Conservation (phyloP, 129 eudicot species). For the Flaveria brownii region DNA sequence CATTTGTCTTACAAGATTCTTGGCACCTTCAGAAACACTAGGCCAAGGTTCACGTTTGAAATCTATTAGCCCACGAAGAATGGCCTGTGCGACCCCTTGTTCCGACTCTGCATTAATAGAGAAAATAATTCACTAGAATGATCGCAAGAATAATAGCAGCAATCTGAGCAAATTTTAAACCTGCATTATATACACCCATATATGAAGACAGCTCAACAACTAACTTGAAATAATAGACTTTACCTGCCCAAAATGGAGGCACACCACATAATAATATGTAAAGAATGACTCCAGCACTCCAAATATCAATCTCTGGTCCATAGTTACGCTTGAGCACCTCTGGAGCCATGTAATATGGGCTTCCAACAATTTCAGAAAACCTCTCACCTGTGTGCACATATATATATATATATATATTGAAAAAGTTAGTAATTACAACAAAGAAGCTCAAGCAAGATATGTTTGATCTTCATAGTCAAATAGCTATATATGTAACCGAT, state of each 20-base stretch:
- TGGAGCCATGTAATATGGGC: conserved; percentile 89
- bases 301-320: conserved; percentile 85
- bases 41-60: conserved; percentile 92
- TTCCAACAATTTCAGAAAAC: conserved; percentile 88
- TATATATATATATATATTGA: neutral
- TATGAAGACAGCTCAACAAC: neutral
- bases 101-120: conserved; percentile 61
- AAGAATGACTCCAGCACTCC: conserved; percentile 90
- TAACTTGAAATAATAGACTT: conserved; percentile 5
- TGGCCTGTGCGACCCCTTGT: conserved; percentile 92
- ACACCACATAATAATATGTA: conserved; percentile 78
- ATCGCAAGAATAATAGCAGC: conserved; percentile 7
- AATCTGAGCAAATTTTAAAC: neutral
- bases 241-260: conserved; percentile 95
- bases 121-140: neutral
- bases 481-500: too few species aligned
- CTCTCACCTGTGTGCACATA: conserved; percentile 57
- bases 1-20: conserved; percentile 76
- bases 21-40: conserved; percentile 75
- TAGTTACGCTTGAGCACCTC: conserved; percentile 81
- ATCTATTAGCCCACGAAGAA: conserved; percentile 71
- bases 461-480: neutral
- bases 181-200: neutral
- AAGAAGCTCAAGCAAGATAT: conserved; percentile 1
- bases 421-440: neutral